Base-by-base conservation (phyloP, 2,329 filamentous ascomycete species). In the Calonectria pauciramosa region DNA sequence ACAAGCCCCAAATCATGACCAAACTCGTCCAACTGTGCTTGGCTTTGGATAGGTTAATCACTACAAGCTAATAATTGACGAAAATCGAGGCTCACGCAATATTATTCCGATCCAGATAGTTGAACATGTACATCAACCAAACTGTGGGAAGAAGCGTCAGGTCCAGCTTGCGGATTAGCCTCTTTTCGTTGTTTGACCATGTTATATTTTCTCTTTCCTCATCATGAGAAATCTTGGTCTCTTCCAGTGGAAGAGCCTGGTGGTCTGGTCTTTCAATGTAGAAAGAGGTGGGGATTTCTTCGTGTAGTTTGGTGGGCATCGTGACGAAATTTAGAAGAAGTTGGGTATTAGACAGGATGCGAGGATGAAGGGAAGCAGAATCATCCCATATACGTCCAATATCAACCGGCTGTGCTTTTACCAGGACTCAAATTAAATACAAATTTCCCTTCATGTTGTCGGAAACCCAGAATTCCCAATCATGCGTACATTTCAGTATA, bases 81-180 rank as follows among this genome's bases (percentile, higher is more conserved):
- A 28, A 26, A 10, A 4, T 26, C 16, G n/a, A 8, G 8, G 13
- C 56, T 26, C 54, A 81, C 79, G 78, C 73, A 49, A 81, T 80
- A 2, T 75, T 76, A 54, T 78, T 77, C 16, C 79, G 65, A 51
- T 81, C 79, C 0, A 82, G 68, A n/a, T 80, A 81, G 70, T 80
- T 82, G 68, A 80, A 80, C 18, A 82, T 49, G 32, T 81, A 82
- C 1, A 82, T 70, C 3, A 81, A n/a, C 78, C 77, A 81, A 9
- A 80, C 70, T 18, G 77, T 76, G 0, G 80, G 80, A 64, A 82
- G 65, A 8, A 82, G 60, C 3, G 80, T 82, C 70, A 79, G 68
- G 38, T 82, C 80, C 7, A 82, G 75, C 51, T 79, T 79, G 23
- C 73, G 69, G 7, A 82, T 80, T 5, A 82, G 23, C 34, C 11